These are phyloP conservation scores for Boletus subcaerulescens DNA, from an alignment of 768 basidiomycete genomes.

Conservation along the genomic window DNA sequence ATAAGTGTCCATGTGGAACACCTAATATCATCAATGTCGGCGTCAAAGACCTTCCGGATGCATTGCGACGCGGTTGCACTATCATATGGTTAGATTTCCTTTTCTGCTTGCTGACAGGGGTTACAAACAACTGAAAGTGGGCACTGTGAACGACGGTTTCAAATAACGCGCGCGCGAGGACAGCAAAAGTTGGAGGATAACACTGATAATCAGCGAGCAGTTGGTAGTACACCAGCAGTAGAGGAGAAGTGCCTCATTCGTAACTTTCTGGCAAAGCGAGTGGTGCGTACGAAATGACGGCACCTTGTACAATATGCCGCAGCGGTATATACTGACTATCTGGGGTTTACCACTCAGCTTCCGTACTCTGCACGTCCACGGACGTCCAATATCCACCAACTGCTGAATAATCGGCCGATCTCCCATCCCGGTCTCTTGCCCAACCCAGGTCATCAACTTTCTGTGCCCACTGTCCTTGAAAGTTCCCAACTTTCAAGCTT, in stretches of 20 bases:
- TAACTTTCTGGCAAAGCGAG: not conserved
- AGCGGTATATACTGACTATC: too few species aligned
- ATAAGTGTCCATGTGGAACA: not conserved
- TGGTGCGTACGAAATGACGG: not conserved
- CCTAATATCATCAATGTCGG: not conserved
- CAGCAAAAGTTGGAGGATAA: too few species aligned
- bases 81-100: not conserved
- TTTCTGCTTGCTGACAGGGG: too few species aligned
- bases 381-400: too few species aligned
- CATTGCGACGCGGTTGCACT: not conserved
- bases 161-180: not conserved
- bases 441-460: constrained; percentile 39
- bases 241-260: constrained; percentile 1
- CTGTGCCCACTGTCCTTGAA: constrained; percentile 42
- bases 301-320: too few species aligned
- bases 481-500: constrained; percentile 53
- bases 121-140: not conserved
- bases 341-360: too few species aligned
- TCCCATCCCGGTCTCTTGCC: constrained; percentile 38
- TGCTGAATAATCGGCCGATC: constrained; percentile 49
- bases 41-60: too few species aligned
- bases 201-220: not conserved
- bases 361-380: too few species aligned
- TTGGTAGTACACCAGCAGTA: too few species aligned
- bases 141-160: not conserved